These are phyloP conservation scores for Macrophomina pseudophaseolina DNA, from an alignment of 2,329 filamentous ascomycete genomes.

Conservation along the genomic window DNA sequence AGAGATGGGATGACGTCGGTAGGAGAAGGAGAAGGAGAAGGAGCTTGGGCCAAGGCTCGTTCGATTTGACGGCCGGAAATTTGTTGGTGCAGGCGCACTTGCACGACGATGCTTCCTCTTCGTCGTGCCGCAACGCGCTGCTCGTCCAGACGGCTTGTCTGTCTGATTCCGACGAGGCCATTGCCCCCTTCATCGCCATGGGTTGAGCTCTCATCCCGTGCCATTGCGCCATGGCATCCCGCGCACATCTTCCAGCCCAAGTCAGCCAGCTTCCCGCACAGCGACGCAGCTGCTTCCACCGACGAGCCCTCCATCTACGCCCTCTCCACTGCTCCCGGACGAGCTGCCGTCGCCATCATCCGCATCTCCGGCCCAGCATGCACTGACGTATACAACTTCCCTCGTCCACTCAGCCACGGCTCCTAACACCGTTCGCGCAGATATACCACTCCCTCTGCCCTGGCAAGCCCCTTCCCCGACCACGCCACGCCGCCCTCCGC, in stretches of 20 bases:
- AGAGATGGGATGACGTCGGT: background rate
- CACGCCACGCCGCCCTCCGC: constrained; percentile 72
- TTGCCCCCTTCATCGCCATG: background rate
- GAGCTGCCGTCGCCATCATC: constrained; percentile 88
- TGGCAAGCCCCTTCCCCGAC: constrained; percentile 57
- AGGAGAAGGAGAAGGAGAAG: background rate
- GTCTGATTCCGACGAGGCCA: background rate
- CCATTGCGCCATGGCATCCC: constrained; percentile 10
- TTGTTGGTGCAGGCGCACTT: background rate
- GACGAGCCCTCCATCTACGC: constrained; percentile 77
- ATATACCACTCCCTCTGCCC: constrained; percentile 71
- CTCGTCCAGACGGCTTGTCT: background rate
- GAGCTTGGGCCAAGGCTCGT: constrained; percentile 8
- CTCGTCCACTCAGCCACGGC: background rate
- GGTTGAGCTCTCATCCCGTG: background rate
- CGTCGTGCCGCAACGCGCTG: constrained; percentile 1
- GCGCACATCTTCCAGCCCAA: background rate
- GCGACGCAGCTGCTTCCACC: background rate
- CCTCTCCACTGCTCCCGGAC: constrained; percentile 82
- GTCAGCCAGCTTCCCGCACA: constrained; percentile 4
- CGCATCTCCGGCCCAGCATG: constrained; percentile 83
- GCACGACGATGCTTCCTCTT: constrained; percentile 23
- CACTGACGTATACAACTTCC: constrained; percentile 58
- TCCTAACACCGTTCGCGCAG: constrained; percentile 43
- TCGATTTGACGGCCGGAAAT: constrained; percentile 9